Evolutionary conservation across 2,329 filamentous ascomycete species (phyloP).

Genomic region (Lachnellula cervina): DNA sequence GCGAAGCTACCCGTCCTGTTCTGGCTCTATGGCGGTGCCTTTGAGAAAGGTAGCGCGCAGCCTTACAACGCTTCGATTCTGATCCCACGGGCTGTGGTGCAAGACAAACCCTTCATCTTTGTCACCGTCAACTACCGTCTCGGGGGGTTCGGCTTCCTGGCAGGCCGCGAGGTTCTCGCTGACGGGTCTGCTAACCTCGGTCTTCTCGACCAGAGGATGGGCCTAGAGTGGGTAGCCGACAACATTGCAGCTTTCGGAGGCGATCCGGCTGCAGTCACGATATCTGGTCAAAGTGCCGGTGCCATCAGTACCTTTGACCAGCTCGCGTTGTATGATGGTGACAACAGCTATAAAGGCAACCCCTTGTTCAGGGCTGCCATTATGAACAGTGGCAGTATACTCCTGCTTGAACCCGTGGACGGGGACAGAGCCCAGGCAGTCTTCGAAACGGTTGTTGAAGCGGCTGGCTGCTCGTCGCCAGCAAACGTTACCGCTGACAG

Average conservation of each 20-base stretch:
- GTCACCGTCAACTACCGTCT: constrained; percentile 75
- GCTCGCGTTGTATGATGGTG: constrained; percentile 66
- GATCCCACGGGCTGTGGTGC: constrained; percentile 39
- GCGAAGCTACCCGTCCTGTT: constrained; percentile 61
- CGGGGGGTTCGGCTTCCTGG: constrained; percentile 68
- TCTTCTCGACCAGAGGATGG: constrained; percentile 65
- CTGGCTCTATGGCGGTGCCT: constrained; percentile 66
- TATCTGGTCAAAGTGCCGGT: constrained; percentile 68
- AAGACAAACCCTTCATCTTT: constrained; percentile 62
- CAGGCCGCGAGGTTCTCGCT: constrained; percentile 59
- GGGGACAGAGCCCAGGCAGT: constrained; percentile 57
- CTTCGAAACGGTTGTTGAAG: constrained; percentile 56
- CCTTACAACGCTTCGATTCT: constrained; percentile 49
- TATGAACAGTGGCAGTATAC: constrained; percentile 66
- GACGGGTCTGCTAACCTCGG: constrained; percentile 68
- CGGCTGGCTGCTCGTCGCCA: constrained; percentile 55
- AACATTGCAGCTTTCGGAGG: constrained; percentile 75
- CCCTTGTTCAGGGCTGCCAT: constrained; percentile 70
- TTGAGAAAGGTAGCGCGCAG: constrained; percentile 46
- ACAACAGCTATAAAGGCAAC: constrained; percentile 69
- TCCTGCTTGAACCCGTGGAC: constrained; percentile 59
- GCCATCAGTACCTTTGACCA: constrained; percentile 72
- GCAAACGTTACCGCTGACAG: constrained; percentile 39
- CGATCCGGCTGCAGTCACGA: constrained; percentile 71
- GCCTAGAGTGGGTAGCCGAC: constrained; percentile 57